A percentile compares a stretch with the other conserved stretches of the same genome.
Conservation (phyloP, 768 basidiomycete species). For the Phanerochaete sordida region DNA sequence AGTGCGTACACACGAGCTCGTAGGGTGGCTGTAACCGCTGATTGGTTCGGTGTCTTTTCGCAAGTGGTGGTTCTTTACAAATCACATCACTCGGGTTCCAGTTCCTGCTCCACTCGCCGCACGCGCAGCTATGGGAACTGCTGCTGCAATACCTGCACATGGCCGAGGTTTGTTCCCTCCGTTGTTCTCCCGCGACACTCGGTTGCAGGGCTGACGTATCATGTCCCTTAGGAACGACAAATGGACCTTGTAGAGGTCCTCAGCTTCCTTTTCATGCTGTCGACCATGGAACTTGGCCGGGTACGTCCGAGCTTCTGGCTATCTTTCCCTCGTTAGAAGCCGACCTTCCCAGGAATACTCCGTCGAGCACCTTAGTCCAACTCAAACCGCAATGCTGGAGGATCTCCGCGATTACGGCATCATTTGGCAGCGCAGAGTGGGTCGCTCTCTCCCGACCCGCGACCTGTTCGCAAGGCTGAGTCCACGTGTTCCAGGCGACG, state of each 20-base stretch:
- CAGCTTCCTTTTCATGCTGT: conserved; percentile 94
- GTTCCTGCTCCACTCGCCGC: conserved; percentile 91
- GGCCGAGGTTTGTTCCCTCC: conserved; percentile 55
- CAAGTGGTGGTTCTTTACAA: conserved; percentile 51
- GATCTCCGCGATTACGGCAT: conserved; percentile 95
- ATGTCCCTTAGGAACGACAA: conserved; percentile 58
- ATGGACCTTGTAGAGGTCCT: conserved; percentile 94
- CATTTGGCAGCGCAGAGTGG: conserved; percentile 80
- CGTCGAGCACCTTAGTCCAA: conserved; percentile 71
- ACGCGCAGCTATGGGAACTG: conserved; percentile 94
- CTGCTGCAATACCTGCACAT: conserved; percentile 86
- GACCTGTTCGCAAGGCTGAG: neutral
- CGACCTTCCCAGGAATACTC: conserved; percentile 72
- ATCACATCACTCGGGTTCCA: conserved; percentile 97
- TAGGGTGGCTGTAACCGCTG: neutral
- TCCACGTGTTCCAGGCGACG: conserved; percentile 42
- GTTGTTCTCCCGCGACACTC: conserved; percentile 1
- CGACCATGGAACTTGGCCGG: conserved; percentile 91
- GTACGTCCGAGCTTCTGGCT: conserved; percentile 39
- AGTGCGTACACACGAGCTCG: conserved; percentile 41
- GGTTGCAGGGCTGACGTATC: neutral
- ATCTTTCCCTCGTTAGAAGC: conserved; percentile 10
- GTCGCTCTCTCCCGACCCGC: neutral
- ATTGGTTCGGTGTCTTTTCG: conserved; percentile 21
- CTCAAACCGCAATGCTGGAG: conserved; percentile 82